Percentiles rank a stretch among this genome's conserved stretches.
These are phyloP conservation scores for Elongisporangium anandrum DNA, from an alignment of 352 stramenopile genomes.

Conservation along the genomic window DNA sequence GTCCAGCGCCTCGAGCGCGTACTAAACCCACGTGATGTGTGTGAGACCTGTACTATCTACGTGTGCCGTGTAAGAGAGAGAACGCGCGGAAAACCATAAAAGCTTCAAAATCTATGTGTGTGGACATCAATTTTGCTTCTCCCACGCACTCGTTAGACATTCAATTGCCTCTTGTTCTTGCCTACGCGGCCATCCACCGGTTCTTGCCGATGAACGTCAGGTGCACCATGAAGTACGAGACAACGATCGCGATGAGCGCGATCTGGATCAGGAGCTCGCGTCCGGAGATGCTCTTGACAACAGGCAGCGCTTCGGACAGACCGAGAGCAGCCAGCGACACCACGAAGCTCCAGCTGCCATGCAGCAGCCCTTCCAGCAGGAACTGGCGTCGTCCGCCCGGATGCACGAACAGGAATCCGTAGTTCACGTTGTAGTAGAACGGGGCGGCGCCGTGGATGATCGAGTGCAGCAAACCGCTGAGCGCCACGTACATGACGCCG, in stretches of 20 bases:
- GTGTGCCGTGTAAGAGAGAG: too few species aligned
- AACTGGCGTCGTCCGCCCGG: constrained; percentile 63
- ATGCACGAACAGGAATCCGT: constrained; percentile 59
- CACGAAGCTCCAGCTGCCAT: constrained; percentile 61
- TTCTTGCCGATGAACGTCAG: constrained; percentile 60
- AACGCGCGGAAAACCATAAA: too few species aligned
- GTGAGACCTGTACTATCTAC: too few species aligned
- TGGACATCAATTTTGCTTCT: too few species aligned
- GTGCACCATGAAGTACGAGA: constrained; percentile 44
- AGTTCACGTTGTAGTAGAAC: constrained; percentile 49
- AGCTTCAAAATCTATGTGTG: too few species aligned
- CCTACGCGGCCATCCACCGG: constrained; percentile 35
- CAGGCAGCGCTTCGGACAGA: constrained; percentile 38
- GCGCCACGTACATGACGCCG: constrained; percentile 47
- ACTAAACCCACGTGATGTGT: too few species aligned
- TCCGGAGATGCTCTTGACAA: constrained; percentile 19
- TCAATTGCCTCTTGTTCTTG: not conserved
- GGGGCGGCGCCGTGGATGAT: constrained; percentile 45
- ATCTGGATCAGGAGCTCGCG: constrained; percentile 46
- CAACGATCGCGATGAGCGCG: constrained; percentile 32
- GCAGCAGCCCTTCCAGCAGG: constrained; percentile 51
- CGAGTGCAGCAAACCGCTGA: constrained; percentile 58
- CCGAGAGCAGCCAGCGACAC: constrained; percentile 47
- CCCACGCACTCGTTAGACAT: too few species aligned
- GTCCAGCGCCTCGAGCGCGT: too few species aligned